Conservation (phyloP, 2,329 filamentous ascomycete genomes). For the Penicillium expansum region DNA sequence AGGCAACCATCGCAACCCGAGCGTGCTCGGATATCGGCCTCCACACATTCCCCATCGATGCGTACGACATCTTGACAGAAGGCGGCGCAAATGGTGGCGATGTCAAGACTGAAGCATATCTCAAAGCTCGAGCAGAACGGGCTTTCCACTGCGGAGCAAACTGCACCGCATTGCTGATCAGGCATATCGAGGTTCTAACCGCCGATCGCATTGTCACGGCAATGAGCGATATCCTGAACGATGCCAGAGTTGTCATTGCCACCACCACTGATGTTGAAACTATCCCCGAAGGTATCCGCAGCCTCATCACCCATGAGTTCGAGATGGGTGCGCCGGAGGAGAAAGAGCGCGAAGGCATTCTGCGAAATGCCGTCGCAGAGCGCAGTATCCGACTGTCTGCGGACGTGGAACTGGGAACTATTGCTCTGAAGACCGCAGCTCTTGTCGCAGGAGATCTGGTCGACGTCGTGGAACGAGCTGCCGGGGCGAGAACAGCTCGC, state of each 20-base stretch:
- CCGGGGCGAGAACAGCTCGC: conserved; percentile 71
- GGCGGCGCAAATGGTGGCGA: conserved; percentile 82
- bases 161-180: conserved; percentile 78
- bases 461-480: conserved; percentile 87
- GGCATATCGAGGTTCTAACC: conserved; percentile 85
- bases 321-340: conserved; percentile 93
- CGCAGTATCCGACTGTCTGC: conserved; percentile 73
- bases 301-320: conserved; percentile 91
- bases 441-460: conserved; percentile 91
- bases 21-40: conserved; percentile 87
- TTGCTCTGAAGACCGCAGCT: conserved; percentile 93
- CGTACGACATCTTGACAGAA: conserved; percentile 92
- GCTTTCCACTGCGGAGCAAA: conserved; percentile 84
- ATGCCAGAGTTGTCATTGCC: conserved; percentile 78
- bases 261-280: conserved; percentile 96
- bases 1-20: conserved; percentile 70
- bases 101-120: conserved; percentile 87
- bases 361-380: conserved; percentile 74
- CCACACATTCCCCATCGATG: conserved; percentile 84
- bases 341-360: conserved; percentile 81
- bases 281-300: conserved; percentile 82
- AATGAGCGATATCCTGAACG: conserved; percentile 77
- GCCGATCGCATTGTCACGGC: conserved; percentile 86
- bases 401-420: conserved; percentile 76
- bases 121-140: conserved; percentile 82